Evolutionary conservation across 148 eudicot genomes (phyloP).

Genomic region (Arctostaphylos glauca): DNA sequence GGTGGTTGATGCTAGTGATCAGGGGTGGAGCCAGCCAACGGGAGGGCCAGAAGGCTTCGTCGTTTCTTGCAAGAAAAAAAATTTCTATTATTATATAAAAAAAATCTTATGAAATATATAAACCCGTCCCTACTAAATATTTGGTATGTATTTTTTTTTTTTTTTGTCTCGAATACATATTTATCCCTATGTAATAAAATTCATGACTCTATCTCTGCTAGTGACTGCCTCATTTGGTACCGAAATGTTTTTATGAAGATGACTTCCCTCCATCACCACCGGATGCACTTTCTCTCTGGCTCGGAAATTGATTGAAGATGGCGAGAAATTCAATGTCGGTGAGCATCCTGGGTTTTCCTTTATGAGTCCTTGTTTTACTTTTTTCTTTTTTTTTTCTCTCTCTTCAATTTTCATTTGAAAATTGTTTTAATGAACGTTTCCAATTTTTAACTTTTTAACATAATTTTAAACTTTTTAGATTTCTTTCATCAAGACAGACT

Average conservation of each 20-base stretch:
- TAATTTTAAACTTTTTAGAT: background rate
- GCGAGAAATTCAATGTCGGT: conserved; percentile 24
- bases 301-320: conserved; percentile 2
- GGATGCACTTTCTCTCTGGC: background rate
- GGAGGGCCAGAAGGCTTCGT: too few species aligned
- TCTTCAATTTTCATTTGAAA: background rate
- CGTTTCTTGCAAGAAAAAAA: too few species aligned
- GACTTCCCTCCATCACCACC: background rate
- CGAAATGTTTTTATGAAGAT: background rate
- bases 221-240: conserved; percentile 11
- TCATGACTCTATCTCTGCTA: too few species aligned
- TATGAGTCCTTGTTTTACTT: background rate
- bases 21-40: too few species aligned
- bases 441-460: background rate
- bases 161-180: too few species aligned
- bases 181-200: too few species aligned
- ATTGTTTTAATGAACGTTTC: background rate
- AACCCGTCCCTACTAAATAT: too few species aligned
- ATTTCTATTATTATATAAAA: too few species aligned
- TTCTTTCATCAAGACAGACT: too few species aligned
- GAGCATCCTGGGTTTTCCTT: background rate
- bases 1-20: conserved; percentile 12
- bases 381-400: background rate
- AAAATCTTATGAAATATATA: too few species aligned
- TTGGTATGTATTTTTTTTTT: too few species aligned